phyloP scores from a whole-genome alignment of 768 basidiomycete species.

The Galerina marginata region DNA sequence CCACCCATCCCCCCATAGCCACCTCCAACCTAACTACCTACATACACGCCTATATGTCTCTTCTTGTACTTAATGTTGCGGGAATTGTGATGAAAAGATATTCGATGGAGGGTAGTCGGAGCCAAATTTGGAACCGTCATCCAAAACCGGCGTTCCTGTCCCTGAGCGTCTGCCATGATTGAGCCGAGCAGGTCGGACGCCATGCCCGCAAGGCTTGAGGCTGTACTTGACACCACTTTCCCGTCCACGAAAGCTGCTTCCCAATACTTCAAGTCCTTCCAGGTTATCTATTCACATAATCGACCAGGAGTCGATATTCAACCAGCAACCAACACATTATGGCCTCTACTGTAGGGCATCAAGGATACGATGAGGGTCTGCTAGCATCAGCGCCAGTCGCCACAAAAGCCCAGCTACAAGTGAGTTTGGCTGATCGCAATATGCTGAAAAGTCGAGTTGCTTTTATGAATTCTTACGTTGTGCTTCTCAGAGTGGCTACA shows the following conservation, averaged over 20 bases:
- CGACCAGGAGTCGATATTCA: constrained; percentile 18
- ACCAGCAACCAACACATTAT: constrained; percentile 11
- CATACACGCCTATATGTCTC: constrained; percentile 5
- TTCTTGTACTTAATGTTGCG: neutral
- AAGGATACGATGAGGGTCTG: constrained; percentile 43
- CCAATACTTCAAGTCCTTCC: neutral
- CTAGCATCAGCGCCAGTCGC: constrained; percentile 46
- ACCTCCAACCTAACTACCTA: neutral
- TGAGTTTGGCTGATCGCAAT: constrained; percentile 14
- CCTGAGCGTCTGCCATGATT: constrained; percentile 8
- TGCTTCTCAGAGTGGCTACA: constrained; percentile 30
- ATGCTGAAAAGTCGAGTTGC: neutral
- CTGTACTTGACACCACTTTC: constrained; percentile 16
- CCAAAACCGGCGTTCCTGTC: constrained; percentile 11
- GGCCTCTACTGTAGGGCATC: constrained; percentile 22
- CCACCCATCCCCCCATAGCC: neutral
- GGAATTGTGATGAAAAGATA: neutral
- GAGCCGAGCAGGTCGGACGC: constrained; percentile 21
- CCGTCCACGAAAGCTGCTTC: neutral
- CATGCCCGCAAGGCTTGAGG: constrained; percentile 17
- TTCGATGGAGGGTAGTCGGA: neutral
- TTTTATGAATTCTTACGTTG: neutral
- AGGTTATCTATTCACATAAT: neutral
- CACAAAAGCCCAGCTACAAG: constrained; percentile 49
- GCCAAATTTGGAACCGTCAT: neutral